Evolutionary conservation across 225 moss, liverwort and hornwort genomes (phyloP).

Genomic region (Marchantia polymorpha): DNA sequence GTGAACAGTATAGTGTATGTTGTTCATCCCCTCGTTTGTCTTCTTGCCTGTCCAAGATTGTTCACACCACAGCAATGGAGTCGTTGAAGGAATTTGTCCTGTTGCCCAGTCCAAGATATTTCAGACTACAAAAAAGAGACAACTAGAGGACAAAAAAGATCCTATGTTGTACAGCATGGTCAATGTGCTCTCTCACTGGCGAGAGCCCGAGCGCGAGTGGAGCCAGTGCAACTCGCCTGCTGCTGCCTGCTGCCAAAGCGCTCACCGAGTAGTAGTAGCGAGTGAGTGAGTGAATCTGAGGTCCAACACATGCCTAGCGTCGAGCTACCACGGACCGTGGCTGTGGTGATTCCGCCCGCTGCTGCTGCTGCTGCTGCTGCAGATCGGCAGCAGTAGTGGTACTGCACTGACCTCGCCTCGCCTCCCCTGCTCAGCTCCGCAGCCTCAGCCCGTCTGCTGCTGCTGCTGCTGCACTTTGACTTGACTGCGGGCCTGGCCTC

Average conservation of each 20-base stretch:
- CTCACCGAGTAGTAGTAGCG: not conserved
- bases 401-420: too few relatives aligned
- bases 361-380: too few relatives aligned
- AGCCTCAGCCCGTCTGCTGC: too few relatives aligned
- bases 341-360: not conserved
- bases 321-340: not conserved
- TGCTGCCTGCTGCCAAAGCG: not conserved
- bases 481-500: not conserved
- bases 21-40: slow-evolving; percentile 18
- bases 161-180: slow-evolving; percentile 7
- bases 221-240: slow-evolving; percentile 1
- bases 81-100: slow-evolving; percentile 3
- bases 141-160: slow-evolving; percentile 22
- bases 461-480: slow-evolving; percentile 5
- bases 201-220: not conserved
- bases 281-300: slow-evolving; percentile 1
- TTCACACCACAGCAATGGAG: not conserved
- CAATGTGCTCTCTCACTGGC: slow-evolving; percentile 2
- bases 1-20: slow-evolving; percentile 11
- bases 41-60: slow-evolving; percentile 15
- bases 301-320: slow-evolving; percentile 1
- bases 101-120: not conserved
- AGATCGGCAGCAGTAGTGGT: too few relatives aligned
- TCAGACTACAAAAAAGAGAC: slow-evolving; percentile 15
- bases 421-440: too few relatives aligned